phyloP scores from a whole-genome alignment of 495 filamentous ascomycete genomes.

The Hypoxylon rickii region DNA sequence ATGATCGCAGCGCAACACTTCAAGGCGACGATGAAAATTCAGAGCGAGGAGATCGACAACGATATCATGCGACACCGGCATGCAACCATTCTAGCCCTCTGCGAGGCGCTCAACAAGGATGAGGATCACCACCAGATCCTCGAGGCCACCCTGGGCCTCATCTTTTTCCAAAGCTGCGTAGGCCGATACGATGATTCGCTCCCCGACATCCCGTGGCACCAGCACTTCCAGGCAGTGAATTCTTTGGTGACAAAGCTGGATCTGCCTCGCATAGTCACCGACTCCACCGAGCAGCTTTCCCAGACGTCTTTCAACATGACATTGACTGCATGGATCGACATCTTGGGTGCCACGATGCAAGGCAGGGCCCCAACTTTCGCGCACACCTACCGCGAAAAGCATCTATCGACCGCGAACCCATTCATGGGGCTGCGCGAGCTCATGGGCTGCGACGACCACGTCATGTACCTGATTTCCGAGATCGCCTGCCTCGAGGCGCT shows the following conservation, averaged over 20 bases:
- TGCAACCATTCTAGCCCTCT: conserved; percentile 83
- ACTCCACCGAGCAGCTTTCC: conserved; percentile 57
- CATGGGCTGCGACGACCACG: conserved; percentile 96
- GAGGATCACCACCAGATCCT: conserved; percentile 84
- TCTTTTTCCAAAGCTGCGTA: conserved; percentile 95
- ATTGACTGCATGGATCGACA: conserved; percentile 94
- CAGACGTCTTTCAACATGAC: conserved; percentile 95
- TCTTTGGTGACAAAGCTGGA: conserved; percentile 83
- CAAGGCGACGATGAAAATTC: conserved; percentile 71
- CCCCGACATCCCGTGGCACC: conserved; percentile 94
- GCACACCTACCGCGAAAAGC: conserved; percentile 89
- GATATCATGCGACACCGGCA: conserved; percentile 95
- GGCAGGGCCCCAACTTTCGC: conserved; percentile 85
- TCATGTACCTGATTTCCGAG: conserved; percentile 98
- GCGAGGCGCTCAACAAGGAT: conserved; percentile 79
- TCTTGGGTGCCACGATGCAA: conserved; percentile 91
- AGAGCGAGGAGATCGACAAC: conserved; percentile 76
- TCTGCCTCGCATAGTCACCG: conserved; percentile 66
- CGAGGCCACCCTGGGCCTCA: conserved; percentile 93
- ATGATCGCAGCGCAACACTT: conserved; percentile 95
- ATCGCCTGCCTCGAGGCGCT: conserved; percentile 93
- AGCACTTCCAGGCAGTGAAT: conserved; percentile 91
- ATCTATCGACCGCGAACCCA: conserved; percentile 69
- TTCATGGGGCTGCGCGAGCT: conserved; percentile 80
- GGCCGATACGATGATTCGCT: conserved; percentile 83